These are phyloP conservation scores for Allomyces macrogynus DNA, from an alignment of 192 early-diverging fungal genomes.

Conservation along the genomic window DNA sequence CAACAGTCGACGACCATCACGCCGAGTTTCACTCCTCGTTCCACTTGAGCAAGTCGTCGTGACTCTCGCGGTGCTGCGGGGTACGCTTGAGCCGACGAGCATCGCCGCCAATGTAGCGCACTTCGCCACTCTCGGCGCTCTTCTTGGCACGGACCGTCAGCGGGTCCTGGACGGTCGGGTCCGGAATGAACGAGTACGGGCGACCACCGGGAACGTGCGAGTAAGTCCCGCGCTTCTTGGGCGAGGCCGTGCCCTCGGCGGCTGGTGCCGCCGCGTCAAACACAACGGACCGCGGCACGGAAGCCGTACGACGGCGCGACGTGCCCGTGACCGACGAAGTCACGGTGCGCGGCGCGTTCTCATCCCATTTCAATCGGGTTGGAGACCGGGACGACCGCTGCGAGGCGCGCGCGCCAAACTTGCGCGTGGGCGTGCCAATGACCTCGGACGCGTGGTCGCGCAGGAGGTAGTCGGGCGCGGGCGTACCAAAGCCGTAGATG, in stretches of 20 bases:
- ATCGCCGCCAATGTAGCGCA: neutral
- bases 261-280: neutral
- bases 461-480: neutral
- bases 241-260: neutral
- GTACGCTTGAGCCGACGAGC: neutral
- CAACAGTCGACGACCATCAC: too few relatives aligned
- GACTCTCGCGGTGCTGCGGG: neutral
- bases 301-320: neutral
- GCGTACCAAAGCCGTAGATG: neutral
- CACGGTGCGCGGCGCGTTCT: neutral
- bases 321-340: neutral
- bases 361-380: neutral
- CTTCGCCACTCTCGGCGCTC: neutral
- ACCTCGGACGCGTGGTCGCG: neutral
- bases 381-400: neutral
- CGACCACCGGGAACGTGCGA: neutral
- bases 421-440: neutral
- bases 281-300: neutral
- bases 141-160: neutral
- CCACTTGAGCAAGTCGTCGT: neutral
- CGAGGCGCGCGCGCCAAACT: neutral
- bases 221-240: neutral
- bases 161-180: neutral
- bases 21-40: neutral
- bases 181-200: neutral